A percentile compares a stretch with the other conserved stretches of the same genome.
Evolutionary conservation across 441 rosid species (phyloP).

Genomic region (Erodium moschatum): DNA sequence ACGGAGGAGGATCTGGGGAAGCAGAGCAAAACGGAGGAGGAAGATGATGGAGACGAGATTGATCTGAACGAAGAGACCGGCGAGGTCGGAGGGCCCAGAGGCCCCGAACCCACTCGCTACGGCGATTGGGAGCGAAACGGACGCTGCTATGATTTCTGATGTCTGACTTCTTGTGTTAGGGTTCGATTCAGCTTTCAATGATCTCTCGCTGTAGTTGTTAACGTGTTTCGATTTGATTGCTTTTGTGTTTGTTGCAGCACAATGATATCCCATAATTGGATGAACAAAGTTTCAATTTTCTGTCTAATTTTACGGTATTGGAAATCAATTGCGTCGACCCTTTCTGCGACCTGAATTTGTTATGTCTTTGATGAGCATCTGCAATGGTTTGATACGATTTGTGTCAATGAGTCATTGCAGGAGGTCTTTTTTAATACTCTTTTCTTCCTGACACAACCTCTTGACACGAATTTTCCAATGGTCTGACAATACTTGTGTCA

Average conservation of each 20-base stretch:
- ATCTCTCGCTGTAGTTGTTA: background rate
- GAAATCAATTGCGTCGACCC: background rate
- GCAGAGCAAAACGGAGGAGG: slow-evolving; percentile 8
- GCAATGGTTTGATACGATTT: too few relatives aligned
- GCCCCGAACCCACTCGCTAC: slow-evolving; percentile 87
- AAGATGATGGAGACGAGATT: slow-evolving; percentile 21
- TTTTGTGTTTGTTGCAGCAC: background rate
- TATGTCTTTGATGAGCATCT: too few relatives aligned
- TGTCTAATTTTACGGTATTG: background rate
- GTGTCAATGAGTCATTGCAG: too few relatives aligned
- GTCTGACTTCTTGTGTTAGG: background rate
- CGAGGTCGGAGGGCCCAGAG: slow-evolving; percentile 74
- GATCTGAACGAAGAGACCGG: slow-evolving; percentile 47
- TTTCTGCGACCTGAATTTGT: background rate
- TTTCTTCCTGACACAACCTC: too few relatives aligned
- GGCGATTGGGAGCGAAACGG: slow-evolving; percentile 91
- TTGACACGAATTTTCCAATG: too few relatives aligned
- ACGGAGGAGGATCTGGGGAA: slow-evolving; percentile 1
- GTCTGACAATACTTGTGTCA: too few relatives aligned
- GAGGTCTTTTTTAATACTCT: too few relatives aligned
- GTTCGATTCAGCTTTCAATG: background rate
- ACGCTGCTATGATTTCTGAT: slow-evolving; percentile 77
- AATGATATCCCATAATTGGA: background rate
- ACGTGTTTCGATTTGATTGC: background rate
- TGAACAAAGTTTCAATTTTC: background rate